Evolutionary conservation across 2,329 filamentous ascomycete genomes (phyloP), one percentile per base, ranked within the genome.

Genomic region (Neonectria punicea): DNA sequence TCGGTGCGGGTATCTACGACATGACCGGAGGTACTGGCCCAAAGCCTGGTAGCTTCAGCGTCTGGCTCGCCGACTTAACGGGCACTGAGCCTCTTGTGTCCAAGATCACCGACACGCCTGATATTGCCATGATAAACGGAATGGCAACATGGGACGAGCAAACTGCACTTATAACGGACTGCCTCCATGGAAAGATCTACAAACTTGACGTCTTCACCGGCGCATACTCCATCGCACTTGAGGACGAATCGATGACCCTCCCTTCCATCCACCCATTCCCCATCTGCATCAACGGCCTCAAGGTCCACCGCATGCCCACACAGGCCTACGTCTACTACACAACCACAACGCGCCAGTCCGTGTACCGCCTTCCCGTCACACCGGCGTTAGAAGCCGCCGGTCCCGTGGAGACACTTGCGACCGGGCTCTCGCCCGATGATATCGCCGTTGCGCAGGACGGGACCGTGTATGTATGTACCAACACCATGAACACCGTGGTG

Each of bases 261-360:
- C 64, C 69, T 10, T 47, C 55, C 3, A 49, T 58, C 3, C 61
- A 69, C 10, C 54, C 63, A 11, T 61, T 68, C 16, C 63, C 56
- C 6, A 53, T 70, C 25, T 65, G 61, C 32, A 65, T 72, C 61
- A 74, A 74, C 58, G 61, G 69, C 14, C 61, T 72, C 61, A 68
- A 70, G 11, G 66, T 67, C 18, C 69, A 70, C 66, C 67, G 61
- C 2, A 55, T 61, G 3, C 7, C 30, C 7, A 51, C 49, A 1
- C 61, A 72, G 60, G 58, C 63, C 49, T 61, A 65, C 61, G 43
- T 70, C 51, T 68, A 66, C 68, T 54, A 64, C 63, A 58, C 67
- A 56, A 67, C 65, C 58, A 62, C 70, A 39, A 54, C 58, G 53
- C 65, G 68, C 49, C 53, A 62, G 65, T 56, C 68, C 20, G 44